Percentiles rank a stretch among this genome's conserved stretches.
phyloP scores from a whole-genome alignment of 2,329 filamentous ascomycete genomes.

The Claviceps sp. region DNA sequence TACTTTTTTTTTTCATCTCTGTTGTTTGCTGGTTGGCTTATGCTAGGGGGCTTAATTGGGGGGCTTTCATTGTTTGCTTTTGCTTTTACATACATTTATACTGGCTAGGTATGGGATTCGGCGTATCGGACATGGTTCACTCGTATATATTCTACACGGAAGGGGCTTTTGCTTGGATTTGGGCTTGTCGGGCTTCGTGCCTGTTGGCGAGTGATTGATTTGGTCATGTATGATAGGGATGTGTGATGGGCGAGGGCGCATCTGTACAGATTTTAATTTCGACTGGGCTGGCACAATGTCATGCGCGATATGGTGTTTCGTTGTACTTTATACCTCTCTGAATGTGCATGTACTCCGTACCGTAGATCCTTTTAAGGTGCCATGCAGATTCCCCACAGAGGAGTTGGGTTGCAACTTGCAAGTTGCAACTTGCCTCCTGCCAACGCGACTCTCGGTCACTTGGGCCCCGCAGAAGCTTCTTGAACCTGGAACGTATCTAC shows the following conservation, averaged over 20 bases:
- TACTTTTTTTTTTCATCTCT: neutral
- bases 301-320: neutral
- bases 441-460: neutral
- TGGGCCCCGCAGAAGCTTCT: neutral
- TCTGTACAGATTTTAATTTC: slow-evolving; percentile 2
- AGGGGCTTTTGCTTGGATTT: neutral
- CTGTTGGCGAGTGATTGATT: slow-evolving; percentile 2
- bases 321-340: too few species aligned
- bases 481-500: neutral
- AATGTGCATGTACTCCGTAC: too few species aligned
- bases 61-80: neutral
- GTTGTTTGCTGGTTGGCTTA: neutral
- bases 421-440: too few species aligned
- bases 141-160: neutral
- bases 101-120: neutral
- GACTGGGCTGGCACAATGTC: neutral
- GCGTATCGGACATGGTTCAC: slow-evolving; percentile 1
- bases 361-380: too few species aligned
- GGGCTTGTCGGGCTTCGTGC: neutral
- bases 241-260: neutral
- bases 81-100: neutral
- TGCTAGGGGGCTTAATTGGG: neutral
- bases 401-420: too few species aligned
- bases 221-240: neutral
- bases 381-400: too few species aligned